A percentile compares a stretch with the other conserved stretches of the same genome.
Evolutionary conservation across 2,329 filamentous ascomycete genomes (phyloP).

Genomic region (Xylaria sp.): DNA sequence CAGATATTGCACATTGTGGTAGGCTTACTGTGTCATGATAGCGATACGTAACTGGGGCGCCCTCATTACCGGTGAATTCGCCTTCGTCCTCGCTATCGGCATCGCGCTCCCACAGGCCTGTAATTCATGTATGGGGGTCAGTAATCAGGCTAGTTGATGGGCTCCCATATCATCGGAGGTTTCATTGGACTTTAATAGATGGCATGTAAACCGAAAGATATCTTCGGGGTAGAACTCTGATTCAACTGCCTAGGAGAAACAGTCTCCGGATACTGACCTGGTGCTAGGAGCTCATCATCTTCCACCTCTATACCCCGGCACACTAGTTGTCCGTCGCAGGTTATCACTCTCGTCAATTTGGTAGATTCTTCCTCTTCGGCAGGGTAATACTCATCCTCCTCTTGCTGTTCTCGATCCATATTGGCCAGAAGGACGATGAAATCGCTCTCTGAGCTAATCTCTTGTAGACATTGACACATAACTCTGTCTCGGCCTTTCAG

Average conservation of each 20-base stretch:
- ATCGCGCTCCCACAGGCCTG: conserved; percentile 4
- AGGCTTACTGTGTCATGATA: conserved; percentile 27
- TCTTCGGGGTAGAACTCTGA: too few species aligned
- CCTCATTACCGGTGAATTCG: conserved; percentile 23
- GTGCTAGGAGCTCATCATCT: conserved; percentile 15
- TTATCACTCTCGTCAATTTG: conserved; percentile 7
- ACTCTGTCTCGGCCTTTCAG: conserved; percentile 31
- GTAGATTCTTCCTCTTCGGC: conserved; percentile 4
- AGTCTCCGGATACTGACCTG: not conserved
- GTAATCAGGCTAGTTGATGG: not conserved
- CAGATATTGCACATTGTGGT: not conserved
- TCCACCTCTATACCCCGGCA: not conserved
- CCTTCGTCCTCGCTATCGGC: conserved; percentile 21
- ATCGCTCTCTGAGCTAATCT: conserved; percentile 13
- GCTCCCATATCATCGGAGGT: not conserved
- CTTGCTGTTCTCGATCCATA: conserved; percentile 14
- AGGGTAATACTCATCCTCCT: not conserved
- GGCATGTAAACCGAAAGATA: not conserved
- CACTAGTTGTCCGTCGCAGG: conserved; percentile 8
- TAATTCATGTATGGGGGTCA: not conserved
- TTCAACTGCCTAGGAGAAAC: not conserved
- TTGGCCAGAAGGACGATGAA: conserved; percentile 25
- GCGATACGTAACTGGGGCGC: conserved; percentile 10
- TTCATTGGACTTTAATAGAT: not conserved
- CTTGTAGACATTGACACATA: conserved; percentile 19